Percentiles rank a stretch among this genome's conserved stretches.
These are phyloP conservation scores for Cladosporium velox DNA, from an alignment of 2,329 filamentous ascomycete species.

Conservation along the genomic window DNA sequence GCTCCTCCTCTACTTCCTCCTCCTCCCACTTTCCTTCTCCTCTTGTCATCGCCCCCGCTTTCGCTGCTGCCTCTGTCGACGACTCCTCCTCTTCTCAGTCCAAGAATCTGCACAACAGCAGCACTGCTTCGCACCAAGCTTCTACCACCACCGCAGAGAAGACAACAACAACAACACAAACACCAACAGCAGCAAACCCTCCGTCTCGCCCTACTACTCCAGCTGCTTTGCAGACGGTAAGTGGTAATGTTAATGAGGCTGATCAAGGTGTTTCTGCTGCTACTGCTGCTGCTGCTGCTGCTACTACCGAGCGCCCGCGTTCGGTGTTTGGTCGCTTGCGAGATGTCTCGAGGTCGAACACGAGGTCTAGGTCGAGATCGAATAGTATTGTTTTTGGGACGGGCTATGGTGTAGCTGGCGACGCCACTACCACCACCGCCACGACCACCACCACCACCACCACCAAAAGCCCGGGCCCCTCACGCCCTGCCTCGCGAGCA, in stretches of 20 bases:
- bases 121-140: neutral
- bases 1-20: constrained; percentile 10
- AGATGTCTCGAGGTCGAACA: neutral
- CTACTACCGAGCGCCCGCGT: constrained; percentile 6
- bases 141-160: neutral
- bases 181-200: neutral
- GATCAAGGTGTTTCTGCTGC: neutral
- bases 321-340: constrained; percentile 10
- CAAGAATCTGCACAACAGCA: neutral
- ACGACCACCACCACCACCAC: neutral
- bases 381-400: neutral
- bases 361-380: neutral
- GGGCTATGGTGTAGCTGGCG: neutral
- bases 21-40: constrained; percentile 10
- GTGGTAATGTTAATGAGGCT: neutral
- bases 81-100: neutral
- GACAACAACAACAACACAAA: neutral
- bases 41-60: constrained; percentile 11
- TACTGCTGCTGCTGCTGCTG: neutral
- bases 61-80: neutral
- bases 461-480: constrained; percentile 12
- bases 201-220: neutral
- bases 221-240: neutral
- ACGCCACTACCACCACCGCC: neutral
- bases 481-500: constrained; percentile 7